A percentile compares a stretch with the other conserved stretches of the same genome.
Evolutionary conservation across 2,329 filamentous ascomycete species (phyloP).

Genomic region (Penicillium sp.): DNA sequence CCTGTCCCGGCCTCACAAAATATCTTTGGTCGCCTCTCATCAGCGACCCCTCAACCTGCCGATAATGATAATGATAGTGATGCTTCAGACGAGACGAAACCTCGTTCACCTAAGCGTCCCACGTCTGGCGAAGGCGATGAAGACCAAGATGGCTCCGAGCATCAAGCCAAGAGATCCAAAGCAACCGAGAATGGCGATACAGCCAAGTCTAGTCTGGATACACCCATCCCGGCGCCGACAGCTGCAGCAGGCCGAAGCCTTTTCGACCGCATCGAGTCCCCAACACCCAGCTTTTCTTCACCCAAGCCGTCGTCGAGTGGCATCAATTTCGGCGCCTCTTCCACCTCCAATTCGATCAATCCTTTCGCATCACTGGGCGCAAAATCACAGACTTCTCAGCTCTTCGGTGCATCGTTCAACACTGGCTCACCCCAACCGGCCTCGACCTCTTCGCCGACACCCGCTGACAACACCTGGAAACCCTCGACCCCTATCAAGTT

Average conservation of each 20-base stretch:
- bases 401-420: not conserved
- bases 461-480: conserved; percentile 54
- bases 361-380: conserved; percentile 7
- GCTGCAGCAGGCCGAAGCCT: conserved; percentile 36
- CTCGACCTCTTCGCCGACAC: conserved; percentile 11
- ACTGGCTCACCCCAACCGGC: not conserved
- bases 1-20: conserved; percentile 36
- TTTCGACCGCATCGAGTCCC: conserved; percentile 39
- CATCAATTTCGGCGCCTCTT: conserved; percentile 13
- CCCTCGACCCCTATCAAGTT: conserved; percentile 54
- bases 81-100: conserved; percentile 22
- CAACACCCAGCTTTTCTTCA: conserved; percentile 11
- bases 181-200: conserved; percentile 16
- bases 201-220: conserved; percentile 17
- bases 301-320: conserved; percentile 26
- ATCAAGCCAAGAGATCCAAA: conserved; percentile 25
- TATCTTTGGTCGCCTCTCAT: conserved; percentile 44
- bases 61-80: conserved; percentile 33
- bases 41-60: conserved; percentile 28
- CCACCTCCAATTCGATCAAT: conserved; percentile 25
- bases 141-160: conserved; percentile 28
- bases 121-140: conserved; percentile 25
- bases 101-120: conserved; percentile 22
- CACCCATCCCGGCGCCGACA: conserved; percentile 20
- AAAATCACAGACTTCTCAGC: conserved; percentile 21